Percentiles rank a stretch among this genome's conserved stretches.
phyloP scores from a whole-genome alignment of 23 red algal genomes.

The Porphyridium purpureum region DNA sequence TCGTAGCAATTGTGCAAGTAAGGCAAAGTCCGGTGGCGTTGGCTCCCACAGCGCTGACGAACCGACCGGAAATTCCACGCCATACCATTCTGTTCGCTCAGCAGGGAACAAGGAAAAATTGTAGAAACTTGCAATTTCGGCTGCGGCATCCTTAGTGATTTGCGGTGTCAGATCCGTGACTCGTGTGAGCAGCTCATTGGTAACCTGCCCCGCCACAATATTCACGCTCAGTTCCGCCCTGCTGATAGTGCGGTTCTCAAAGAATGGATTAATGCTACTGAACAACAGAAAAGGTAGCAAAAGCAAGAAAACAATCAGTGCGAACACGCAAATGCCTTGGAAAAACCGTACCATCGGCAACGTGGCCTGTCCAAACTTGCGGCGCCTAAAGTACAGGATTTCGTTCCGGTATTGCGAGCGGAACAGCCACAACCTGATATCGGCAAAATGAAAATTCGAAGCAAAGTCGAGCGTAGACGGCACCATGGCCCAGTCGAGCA shows the following conservation, averaged over 20 bases:
- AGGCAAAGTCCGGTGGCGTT: no score
- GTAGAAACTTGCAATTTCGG: no score
- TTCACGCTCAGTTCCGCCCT: constrained; percentile 4
- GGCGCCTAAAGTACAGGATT: constrained; percentile 3
- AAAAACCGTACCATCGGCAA: constrained; percentile 11
- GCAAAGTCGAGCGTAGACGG: constrained; percentile 34
- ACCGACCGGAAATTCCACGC: no score
- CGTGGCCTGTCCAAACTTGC: constrained; percentile 18
- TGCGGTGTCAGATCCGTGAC: neutral
- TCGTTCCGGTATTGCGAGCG: constrained; percentile 18
- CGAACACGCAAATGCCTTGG: constrained; percentile 18
- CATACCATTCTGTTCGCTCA: no score
- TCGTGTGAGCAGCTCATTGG: constrained; percentile 1
- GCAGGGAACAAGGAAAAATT: no score
- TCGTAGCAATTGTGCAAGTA: no score
- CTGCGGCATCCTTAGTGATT: no score
- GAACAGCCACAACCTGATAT: constrained; percentile 30
- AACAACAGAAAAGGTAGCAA: constrained; percentile 47
- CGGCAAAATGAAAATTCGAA: constrained; percentile 30
- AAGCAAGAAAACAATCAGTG: constrained; percentile 18
- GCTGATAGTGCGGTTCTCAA: constrained; percentile 1
- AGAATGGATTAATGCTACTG: constrained; percentile 13
- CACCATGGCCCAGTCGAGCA: constrained; percentile 36
- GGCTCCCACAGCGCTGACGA: no score
- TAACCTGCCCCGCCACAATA: neutral